Conservation (phyloP, 306 rosid genomes). For the Pyrus pyrifolia region DNA sequence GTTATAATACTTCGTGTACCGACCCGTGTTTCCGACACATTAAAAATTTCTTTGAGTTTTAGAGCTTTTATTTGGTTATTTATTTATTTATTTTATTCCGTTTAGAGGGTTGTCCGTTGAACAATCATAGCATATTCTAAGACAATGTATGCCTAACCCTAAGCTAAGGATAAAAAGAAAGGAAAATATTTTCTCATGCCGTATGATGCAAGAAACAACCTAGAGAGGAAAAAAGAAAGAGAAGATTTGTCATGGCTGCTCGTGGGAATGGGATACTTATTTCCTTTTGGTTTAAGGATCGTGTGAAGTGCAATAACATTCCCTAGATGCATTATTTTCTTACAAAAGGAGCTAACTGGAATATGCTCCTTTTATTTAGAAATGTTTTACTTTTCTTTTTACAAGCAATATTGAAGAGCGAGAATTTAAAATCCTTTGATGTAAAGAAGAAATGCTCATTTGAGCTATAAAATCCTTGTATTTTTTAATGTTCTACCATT, state of each 20-base stretch:
- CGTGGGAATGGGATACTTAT: neutral
- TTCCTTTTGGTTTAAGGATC: neutral
- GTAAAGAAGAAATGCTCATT: too few species aligned
- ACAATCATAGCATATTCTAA: neutral
- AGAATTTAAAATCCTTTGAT: too few species aligned
- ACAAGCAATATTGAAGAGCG: neutral
- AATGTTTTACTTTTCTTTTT: neutral
- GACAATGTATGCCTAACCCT: neutral
- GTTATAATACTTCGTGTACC: too few species aligned
- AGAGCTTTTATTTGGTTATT: neutral
- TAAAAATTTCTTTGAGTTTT: neutral
- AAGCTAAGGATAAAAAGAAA: neutral
- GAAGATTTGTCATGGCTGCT: neutral
- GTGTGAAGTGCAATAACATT: neutral
- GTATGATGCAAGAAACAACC: too few species aligned
- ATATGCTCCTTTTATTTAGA: neutral
- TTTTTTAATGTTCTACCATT: too few species aligned
- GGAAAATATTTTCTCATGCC: too few species aligned
- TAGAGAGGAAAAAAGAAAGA: neutral
- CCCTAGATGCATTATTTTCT: neutral
- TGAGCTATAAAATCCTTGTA: too few species aligned
- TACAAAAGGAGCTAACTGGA: neutral
- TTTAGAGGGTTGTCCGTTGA: constrained; percentile 1
- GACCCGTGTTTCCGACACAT: too few species aligned
- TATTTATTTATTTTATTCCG: neutral